These are phyloP conservation scores for Nannizziopsis arthrosporioides DNA, from an alignment of 2,329 filamentous ascomycete species.

Conservation along the genomic window DNA sequence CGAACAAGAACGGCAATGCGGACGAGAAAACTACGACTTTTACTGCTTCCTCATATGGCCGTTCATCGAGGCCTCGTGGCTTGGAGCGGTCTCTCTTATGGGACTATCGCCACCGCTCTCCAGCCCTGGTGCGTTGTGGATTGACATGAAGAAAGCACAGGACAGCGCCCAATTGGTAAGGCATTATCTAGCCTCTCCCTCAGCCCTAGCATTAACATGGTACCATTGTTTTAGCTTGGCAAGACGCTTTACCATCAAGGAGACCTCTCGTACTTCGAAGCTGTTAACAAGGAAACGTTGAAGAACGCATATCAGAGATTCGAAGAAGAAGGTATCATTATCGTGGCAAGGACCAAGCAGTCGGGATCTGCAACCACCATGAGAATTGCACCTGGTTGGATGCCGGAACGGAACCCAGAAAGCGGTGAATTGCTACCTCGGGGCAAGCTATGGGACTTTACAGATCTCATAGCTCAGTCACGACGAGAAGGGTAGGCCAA, in stretches of 20 bases:
- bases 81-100: constrained; percentile 77
- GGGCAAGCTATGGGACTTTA: constrained; percentile 82
- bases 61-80: constrained; percentile 89
- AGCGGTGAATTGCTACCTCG: constrained; percentile 54
- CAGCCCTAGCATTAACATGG: neutral
- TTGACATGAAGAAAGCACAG: constrained; percentile 66
- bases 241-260: constrained; percentile 97
- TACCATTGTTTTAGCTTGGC: constrained; percentile 50
- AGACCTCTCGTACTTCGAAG: constrained; percentile 92
- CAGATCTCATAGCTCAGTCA: constrained; percentile 70
- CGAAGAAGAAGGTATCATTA: constrained; percentile 78
- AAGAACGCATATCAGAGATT: constrained; percentile 86
- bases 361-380: constrained; percentile 35
- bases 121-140: constrained; percentile 56
- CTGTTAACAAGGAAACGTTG: constrained; percentile 94
- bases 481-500: constrained; percentile 59
- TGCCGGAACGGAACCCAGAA: constrained; percentile 50
- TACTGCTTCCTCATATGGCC: constrained; percentile 99
- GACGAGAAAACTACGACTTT: constrained; percentile 93
- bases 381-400: constrained; percentile 63
- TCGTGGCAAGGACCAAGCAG: constrained; percentile 57
- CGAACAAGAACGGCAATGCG: constrained; percentile 60
- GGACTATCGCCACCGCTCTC: constrained; percentile 64
- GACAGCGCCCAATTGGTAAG: constrained; percentile 67
- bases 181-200: constrained; percentile 12